Evolutionary conservation across 331 rosid species (phyloP).

Genomic region (Ulmus americana): DNA sequence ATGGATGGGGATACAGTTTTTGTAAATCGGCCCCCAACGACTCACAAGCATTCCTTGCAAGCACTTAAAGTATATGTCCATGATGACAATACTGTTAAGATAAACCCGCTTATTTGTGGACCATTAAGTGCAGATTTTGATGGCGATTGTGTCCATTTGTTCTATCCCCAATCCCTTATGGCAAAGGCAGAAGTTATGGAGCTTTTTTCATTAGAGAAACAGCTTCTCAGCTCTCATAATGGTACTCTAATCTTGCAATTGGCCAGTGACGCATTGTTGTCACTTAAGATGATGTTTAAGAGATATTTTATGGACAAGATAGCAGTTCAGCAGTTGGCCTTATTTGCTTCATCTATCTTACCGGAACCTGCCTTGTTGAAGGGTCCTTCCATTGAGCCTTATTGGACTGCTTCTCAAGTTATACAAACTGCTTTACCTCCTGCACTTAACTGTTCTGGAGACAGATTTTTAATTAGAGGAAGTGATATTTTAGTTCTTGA

Average conservation of each 20-base stretch:
- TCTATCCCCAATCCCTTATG: conserved; percentile 84
- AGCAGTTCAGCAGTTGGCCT: conserved; percentile 61
- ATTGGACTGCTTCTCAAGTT: conserved; percentile 77
- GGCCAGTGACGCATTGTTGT: conserved; percentile 59
- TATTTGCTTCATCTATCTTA: conserved; percentile 59
- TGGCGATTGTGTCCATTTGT: conserved; percentile 84
- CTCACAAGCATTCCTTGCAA: conserved; percentile 91
- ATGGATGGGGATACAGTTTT: conserved; percentile 94
- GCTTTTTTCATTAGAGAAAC: conserved; percentile 81
- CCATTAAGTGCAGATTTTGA: conserved; percentile 90
- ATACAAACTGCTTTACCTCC: conserved; percentile 67
- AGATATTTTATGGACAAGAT: conserved; percentile 39
- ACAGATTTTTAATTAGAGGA: conserved; percentile 42
- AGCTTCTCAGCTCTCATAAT: conserved; percentile 86
- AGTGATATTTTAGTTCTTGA: conserved; percentile 62
- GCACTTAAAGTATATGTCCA: conserved; percentile 83
- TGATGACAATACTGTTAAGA: conserved; percentile 81
- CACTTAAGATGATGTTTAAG: conserved; percentile 57
- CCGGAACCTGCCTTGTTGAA: conserved; percentile 60
- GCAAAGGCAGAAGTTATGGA: conserved; percentile 94
- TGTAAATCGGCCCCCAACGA: conserved; percentile 88
- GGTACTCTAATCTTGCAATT: conserved; percentile 77
- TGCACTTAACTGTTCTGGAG: conserved; percentile 53
- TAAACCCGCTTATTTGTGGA: conserved; percentile 90
- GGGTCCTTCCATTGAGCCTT: conserved; percentile 35